phyloP scores from a whole-genome alignment of 2,329 filamentous ascomycete species.

The Juglanconis oblonga region DNA sequence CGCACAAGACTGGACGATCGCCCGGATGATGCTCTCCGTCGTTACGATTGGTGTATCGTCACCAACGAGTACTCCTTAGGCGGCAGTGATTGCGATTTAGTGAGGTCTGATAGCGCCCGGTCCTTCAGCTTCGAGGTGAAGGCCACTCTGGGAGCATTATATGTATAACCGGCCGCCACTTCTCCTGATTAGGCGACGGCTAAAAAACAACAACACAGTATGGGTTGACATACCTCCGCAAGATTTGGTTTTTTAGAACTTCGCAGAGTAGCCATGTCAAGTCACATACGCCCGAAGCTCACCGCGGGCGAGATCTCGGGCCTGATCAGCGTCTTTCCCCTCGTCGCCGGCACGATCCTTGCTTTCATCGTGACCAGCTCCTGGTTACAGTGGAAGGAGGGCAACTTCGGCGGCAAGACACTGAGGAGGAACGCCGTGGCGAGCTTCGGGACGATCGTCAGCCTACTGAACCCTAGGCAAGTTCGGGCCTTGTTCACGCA shows the following conservation, averaged over 20 bases:
- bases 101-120: too few relatives aligned
- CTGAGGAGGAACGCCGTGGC: conserved; percentile 11
- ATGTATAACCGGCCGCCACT: neutral
- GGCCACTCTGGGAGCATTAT: neutral
- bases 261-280: conserved; percentile 3
- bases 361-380: conserved; percentile 13
- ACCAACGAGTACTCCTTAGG: neutral
- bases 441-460: conserved; percentile 10
- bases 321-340: conserved; percentile 7
- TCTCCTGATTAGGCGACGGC: neutral
- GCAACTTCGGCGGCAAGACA: conserved; percentile 30
- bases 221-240: too few relatives aligned
- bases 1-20: neutral
- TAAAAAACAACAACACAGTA: too few relatives aligned
- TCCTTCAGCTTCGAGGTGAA: neutral
- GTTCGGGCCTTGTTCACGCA: conserved; percentile 7
- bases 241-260: neutral
- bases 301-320: conserved; percentile 5
- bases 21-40: neutral
- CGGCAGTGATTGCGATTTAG: neutral
- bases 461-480: conserved; percentile 11
- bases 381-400: conserved; percentile 22
- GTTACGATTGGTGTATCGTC: conserved; percentile 13
- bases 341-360: conserved; percentile 6
- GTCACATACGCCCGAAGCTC: conserved; percentile 13